Percentiles rank a stretch among this genome's conserved stretches.
These are phyloP conservation scores for Cryptococcus sp. DNA, from an alignment of 1,284 basidiomycete species.

Conservation along the genomic window DNA sequence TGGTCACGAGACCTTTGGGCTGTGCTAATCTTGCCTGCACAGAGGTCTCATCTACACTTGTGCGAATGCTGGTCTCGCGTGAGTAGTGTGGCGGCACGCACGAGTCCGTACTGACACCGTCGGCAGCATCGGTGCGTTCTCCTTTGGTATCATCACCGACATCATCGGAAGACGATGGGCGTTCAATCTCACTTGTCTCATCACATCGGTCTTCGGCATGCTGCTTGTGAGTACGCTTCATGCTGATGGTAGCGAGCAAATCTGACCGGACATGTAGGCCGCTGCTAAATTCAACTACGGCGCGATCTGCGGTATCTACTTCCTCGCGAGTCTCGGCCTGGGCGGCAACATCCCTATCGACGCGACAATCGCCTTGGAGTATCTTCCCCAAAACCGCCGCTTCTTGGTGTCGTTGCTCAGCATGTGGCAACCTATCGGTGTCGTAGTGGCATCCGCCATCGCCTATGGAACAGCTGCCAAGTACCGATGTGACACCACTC, in stretches of 20 bases:
- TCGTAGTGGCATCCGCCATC: constrained; percentile 62
- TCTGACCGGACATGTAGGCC: constrained; percentile 55
- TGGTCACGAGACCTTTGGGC: not conserved
- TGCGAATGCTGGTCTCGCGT: constrained; percentile 58
- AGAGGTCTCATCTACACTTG: constrained; percentile 64
- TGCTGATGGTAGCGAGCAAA: constrained; percentile 60
- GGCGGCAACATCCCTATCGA: constrained; percentile 62
- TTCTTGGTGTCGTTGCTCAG: constrained; percentile 54
- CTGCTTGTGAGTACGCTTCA: constrained; percentile 28
- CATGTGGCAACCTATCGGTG: constrained; percentile 54
- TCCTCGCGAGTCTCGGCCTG: constrained; percentile 58
- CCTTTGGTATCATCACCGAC: constrained; percentile 36
- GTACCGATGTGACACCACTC: constrained; percentile 29
- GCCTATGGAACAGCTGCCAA: constrained; percentile 55
- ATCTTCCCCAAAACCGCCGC: constrained; percentile 49
- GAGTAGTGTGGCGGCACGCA: constrained; percentile 59
- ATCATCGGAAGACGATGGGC: constrained; percentile 59
- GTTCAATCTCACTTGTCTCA: constrained; percentile 73
- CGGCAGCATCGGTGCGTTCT: constrained; percentile 24
- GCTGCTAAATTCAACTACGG: constrained; percentile 45
- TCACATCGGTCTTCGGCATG: constrained; percentile 68
- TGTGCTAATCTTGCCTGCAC: constrained; percentile 57
- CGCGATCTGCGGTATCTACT: constrained; percentile 49
- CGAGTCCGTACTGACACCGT: constrained; percentile 59
- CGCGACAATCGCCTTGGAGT: constrained; percentile 72